A percentile compares a stretch with the other conserved stretches of the same genome.
phyloP scores from a whole-genome alignment of 768 basidiomycete species.

The Calvatia gigantea region DNA sequence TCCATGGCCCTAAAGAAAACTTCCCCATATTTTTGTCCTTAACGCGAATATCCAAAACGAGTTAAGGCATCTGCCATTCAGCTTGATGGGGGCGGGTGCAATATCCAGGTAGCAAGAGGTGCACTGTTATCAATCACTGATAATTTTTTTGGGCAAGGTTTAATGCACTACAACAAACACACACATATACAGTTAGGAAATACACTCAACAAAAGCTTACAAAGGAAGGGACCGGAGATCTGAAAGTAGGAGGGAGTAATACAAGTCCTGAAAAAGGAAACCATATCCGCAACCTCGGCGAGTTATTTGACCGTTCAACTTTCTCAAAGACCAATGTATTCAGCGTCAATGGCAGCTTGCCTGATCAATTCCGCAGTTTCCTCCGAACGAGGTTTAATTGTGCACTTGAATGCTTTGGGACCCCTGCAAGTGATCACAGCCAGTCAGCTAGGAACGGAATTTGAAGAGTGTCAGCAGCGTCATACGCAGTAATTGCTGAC shows the following conservation, averaged over 20 bases:
- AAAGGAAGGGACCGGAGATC: background rate
- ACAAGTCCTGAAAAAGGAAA: background rate
- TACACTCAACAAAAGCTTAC: background rate
- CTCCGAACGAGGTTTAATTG: constrained; percentile 41
- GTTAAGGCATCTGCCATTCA: no score
- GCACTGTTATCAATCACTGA: no score
- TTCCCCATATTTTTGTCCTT: no score
- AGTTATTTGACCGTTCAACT: no score
- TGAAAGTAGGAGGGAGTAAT: background rate
- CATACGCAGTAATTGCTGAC: constrained; percentile 12
- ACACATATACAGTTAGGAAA: no score
- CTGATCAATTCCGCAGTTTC: constrained; percentile 26
- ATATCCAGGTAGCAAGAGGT: no score
- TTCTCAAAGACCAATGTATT: constrained; percentile 5
- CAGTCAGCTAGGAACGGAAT: background rate
- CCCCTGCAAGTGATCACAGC: constrained; percentile 32
- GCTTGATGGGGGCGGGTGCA: no score
- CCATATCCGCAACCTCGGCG: background rate
- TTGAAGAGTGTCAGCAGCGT: background rate
- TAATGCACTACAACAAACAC: no score
- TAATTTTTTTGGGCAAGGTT: no score
- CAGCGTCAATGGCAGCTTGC: constrained; percentile 23
- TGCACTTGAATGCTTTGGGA: constrained; percentile 46
- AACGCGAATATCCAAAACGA: no score
- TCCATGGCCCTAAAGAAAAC: no score